Evolutionary conservation across 2,329 filamentous ascomycete species (phyloP).

Genomic region (Pseudonectria foliicola): DNA sequence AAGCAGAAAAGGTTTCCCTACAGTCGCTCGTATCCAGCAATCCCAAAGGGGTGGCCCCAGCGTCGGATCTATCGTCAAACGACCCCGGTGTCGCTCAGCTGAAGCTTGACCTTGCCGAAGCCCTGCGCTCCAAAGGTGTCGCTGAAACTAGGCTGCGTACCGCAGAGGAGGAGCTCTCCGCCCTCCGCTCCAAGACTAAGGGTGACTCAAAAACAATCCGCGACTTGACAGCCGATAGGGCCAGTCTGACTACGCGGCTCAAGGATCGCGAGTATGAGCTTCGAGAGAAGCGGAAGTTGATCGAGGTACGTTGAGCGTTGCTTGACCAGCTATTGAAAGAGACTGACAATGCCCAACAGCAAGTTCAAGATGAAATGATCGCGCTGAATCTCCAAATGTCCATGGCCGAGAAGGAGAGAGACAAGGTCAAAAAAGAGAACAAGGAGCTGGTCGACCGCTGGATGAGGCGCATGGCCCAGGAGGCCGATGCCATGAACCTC

Average conservation of each 20-base stretch:
- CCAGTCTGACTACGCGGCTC: slow-evolving; percentile 56
- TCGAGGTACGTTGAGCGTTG: slow-evolving; percentile 49
- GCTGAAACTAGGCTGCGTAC: slow-evolving; percentile 57
- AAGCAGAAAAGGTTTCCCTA: slow-evolving; percentile 47
- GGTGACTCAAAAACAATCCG: slow-evolving; percentile 56
- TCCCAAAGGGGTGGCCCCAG: slow-evolving; percentile 11
- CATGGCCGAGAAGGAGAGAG: slow-evolving; percentile 69
- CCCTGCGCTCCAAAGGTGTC: slow-evolving; percentile 65
- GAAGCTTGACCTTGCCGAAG: slow-evolving; percentile 65
- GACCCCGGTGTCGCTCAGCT: slow-evolving; percentile 41
- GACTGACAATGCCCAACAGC: slow-evolving; percentile 32
- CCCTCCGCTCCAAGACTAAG: slow-evolving; percentile 52
- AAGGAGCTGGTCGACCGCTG: slow-evolving; percentile 83
- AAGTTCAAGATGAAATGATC: slow-evolving; percentile 90
- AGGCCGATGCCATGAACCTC: slow-evolving; percentile 81
- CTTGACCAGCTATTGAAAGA: background rate
- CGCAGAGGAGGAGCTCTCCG: slow-evolving; percentile 57
- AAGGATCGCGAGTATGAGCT: slow-evolving; percentile 82
- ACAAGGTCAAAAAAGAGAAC: slow-evolving; percentile 73
- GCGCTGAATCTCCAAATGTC: slow-evolving; percentile 82
- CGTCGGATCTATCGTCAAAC: slow-evolving; percentile 13
- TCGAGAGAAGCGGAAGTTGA: slow-evolving; percentile 71
- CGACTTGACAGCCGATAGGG: slow-evolving; percentile 55
- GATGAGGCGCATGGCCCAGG: slow-evolving; percentile 80
- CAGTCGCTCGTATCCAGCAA: slow-evolving; percentile 22